Conservation (phyloP, 805 yeast genomes). For the Yarrowia hollandica region DNA sequence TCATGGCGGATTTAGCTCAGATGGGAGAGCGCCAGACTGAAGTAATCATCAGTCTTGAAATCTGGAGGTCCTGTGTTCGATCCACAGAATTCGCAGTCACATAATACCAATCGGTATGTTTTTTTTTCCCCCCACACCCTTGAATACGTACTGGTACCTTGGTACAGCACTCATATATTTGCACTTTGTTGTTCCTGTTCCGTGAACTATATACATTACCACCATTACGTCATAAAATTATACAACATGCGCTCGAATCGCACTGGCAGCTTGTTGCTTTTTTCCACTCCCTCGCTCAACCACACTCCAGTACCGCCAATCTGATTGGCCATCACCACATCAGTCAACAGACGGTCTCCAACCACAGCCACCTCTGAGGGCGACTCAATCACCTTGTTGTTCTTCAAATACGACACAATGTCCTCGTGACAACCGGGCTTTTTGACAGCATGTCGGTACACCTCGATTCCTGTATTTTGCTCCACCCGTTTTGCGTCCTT, state of each 20-base stretch:
- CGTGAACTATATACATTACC: no score
- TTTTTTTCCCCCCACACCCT: no score
- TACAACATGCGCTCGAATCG: constrained; percentile 12
- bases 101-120: no score
- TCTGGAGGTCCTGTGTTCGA: constrained; percentile 85
- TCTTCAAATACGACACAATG: constrained; percentile 58
- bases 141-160: no score
- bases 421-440: constrained; percentile 54
- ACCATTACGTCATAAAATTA: constrained; percentile 2
- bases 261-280: constrained; percentile 24
- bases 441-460: constrained; percentile 40
- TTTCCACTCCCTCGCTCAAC: constrained; percentile 72
- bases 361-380: constrained; percentile 74
- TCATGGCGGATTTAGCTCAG: constrained; percentile 40
- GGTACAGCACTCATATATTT: no score
- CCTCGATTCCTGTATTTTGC: constrained; percentile 47
- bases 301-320: constrained; percentile 88
- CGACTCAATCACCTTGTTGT: constrained; percentile 47
- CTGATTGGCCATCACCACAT: constrained; percentile 87
- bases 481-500: constrained; percentile 65
- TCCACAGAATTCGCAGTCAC: constrained; percentile 53
- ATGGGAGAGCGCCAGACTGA: constrained; percentile 47
- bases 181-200: no score
- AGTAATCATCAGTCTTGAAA: constrained; percentile 35
- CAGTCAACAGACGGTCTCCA: constrained; percentile 91